Evolutionary conservation across 2,329 filamentous ascomycete genomes (phyloP).

Genomic region (Colletotrichum somersetense): DNA sequence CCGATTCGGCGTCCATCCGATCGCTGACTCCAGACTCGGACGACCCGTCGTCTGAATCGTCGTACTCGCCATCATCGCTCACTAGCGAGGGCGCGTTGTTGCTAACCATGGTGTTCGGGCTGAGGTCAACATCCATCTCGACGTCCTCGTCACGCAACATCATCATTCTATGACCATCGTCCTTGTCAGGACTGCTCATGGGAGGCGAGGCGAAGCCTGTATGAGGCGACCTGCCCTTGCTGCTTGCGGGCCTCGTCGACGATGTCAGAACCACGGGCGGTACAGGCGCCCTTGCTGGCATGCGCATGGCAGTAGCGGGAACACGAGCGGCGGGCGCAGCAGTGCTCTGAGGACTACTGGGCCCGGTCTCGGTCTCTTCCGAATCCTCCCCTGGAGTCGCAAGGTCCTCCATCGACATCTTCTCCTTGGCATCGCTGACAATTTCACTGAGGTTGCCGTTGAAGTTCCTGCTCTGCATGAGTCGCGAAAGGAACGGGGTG

Average conservation of each 20-base stretch:
- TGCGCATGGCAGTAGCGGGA: conserved; percentile 59
- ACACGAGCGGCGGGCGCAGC: conserved; percentile 49
- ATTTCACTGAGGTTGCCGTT: conserved; percentile 69
- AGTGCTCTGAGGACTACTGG: conserved; percentile 44
- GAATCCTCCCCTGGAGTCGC: conserved; percentile 67
- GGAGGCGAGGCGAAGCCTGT: conserved; percentile 56
- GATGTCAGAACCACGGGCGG: conserved; percentile 60
- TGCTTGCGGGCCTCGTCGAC: conserved; percentile 65
- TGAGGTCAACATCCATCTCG: conserved; percentile 73
- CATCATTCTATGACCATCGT: conserved; percentile 50
- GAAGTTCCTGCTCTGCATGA: conserved; percentile 73
- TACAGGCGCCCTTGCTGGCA: conserved; percentile 70
- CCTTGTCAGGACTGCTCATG: conserved; percentile 42
- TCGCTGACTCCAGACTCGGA: conserved; percentile 70
- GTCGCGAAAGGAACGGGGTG: conserved; percentile 75
- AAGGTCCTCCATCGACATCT: conserved; percentile 62
- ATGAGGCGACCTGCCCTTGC: conserved; percentile 63
- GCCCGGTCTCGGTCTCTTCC: conserved; percentile 59
- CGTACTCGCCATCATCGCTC: conserved; percentile 84
- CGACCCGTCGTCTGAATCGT: conserved; percentile 76
- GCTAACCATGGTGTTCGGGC: conserved; percentile 76
- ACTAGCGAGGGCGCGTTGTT: conserved; percentile 85
- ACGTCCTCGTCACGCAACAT: conserved; percentile 60
- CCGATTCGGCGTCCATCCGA: conserved; percentile 68
- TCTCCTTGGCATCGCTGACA: conserved; percentile 71